A percentile compares a stretch with the other conserved stretches of the same genome.
These are phyloP conservation scores for Pochonia chlamydosporia DNA, from an alignment of 2,329 filamentous ascomycete genomes.

Conservation along the genomic window DNA sequence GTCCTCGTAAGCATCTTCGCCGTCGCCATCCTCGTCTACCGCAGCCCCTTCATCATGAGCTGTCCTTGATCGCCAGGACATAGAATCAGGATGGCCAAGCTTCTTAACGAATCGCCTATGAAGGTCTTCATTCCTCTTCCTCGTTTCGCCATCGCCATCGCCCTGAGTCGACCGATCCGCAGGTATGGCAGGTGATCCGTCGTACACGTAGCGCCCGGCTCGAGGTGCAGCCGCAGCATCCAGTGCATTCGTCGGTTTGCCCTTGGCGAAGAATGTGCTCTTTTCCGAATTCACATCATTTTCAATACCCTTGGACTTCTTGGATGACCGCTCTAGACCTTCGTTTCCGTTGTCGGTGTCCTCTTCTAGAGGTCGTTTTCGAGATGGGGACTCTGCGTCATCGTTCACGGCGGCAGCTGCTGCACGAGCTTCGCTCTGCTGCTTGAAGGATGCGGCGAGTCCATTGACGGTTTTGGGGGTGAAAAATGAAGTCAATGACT, in stretches of 20 bases:
- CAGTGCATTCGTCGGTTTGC: background rate
- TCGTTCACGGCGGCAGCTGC: conserved; percentile 20
- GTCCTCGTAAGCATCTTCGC: conserved; percentile 51
- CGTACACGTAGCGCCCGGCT: conserved; percentile 48
- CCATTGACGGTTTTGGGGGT: conserved; percentile 53
- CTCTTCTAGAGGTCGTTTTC: conserved; percentile 48
- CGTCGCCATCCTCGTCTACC: conserved; percentile 49
- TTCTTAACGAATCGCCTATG: conserved; percentile 87
- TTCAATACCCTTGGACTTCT: conserved; percentile 35
- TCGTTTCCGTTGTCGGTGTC: conserved; percentile 39
- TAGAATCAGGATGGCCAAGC: conserved; percentile 77
- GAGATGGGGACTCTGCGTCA: conserved; percentile 23
- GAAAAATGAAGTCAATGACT: conserved; percentile 84
- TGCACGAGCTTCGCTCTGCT: conserved; percentile 20
- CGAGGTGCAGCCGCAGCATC: conserved; percentile 27
- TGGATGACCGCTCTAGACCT: conserved; percentile 30
- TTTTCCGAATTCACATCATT: conserved; percentile 28
- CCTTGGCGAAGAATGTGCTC: conserved; percentile 27
- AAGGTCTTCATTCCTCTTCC: conserved; percentile 60
- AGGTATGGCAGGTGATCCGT: conserved; percentile 34
- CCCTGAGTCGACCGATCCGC: conserved; percentile 31
- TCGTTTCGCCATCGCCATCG: conserved; percentile 44
- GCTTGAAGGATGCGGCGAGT: conserved; percentile 29
- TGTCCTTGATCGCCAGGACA: conserved; percentile 58
- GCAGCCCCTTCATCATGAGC: conserved; percentile 46